Percentiles rank a stretch among this genome's conserved stretches.
Conservation (phyloP, 345 rosid genomes). For the Gynandropsis gynandra region DNA sequence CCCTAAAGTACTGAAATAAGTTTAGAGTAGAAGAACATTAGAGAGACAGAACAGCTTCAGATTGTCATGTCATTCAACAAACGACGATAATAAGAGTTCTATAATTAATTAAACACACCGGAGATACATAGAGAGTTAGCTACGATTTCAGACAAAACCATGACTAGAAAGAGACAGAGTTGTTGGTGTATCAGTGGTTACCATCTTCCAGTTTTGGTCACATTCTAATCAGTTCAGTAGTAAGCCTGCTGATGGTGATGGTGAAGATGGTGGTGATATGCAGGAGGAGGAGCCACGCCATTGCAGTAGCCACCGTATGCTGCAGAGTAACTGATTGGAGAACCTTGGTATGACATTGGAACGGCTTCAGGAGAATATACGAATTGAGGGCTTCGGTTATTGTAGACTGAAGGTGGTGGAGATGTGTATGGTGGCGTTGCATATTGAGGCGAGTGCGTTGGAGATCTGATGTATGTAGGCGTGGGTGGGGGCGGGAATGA, state of each 20-base stretch:
- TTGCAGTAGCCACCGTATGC: conserved; percentile 28
- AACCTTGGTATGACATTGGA: conserved; percentile 27
- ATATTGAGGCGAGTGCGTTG: conserved; percentile 78
- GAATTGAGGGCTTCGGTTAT: conserved; percentile 30
- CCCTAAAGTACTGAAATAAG: too few relatives aligned
- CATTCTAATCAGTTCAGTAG: conserved; percentile 30
- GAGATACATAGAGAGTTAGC: conserved; percentile 18
- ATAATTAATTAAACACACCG: conserved; percentile 13
- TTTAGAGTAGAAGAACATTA: too few relatives aligned
- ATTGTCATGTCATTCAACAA: too few relatives aligned
- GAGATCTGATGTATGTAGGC: conserved; percentile 66
- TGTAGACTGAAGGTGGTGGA: conserved; percentile 37
- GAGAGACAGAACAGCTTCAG: too few relatives aligned
- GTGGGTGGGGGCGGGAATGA: conserved; percentile 71
- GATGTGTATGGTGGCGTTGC: conserved; percentile 61
- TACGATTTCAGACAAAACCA: conserved; percentile 29
- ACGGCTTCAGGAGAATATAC: conserved; percentile 28
- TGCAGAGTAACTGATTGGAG: conserved; percentile 26
- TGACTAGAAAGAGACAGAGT: conserved; percentile 11
- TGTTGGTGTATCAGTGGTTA: conserved; percentile 31
- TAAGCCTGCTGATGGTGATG: conserved; percentile 31
- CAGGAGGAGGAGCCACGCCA: conserved; percentile 27
- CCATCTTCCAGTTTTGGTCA: conserved; percentile 28
- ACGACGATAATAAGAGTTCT: too few relatives aligned
- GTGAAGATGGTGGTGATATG: conserved; percentile 28